Evolutionary conservation across 1,284 basidiomycete species (phyloP), one percentile per base, ranked within the genome.

Genomic region (Cutaneotrichosporon sp.): DNA sequence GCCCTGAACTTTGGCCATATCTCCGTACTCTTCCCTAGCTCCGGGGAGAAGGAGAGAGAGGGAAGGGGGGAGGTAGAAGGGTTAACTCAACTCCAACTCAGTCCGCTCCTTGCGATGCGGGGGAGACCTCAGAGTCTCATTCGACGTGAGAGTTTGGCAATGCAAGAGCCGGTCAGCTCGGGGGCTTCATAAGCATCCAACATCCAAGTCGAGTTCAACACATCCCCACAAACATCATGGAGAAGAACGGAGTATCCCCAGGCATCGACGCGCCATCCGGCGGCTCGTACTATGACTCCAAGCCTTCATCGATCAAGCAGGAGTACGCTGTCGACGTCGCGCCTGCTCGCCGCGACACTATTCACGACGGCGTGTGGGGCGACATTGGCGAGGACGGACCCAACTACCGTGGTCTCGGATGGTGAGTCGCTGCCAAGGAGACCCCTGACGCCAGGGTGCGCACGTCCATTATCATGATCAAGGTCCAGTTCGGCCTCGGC

Each of bases 401-500:
- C 7, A 76, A 77, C 57, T 79, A 79, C 62, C 66, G 73, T 50
- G 74, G 71, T 49, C 65, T 76, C 3, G 72, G 73, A 34, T 76
- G 75, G 77, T 64, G 47, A 40, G 59, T 57, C 16, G n/a, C 4
- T 14, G 31, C 30, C 11, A 26, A 38, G 4, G 32, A 4, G 8
- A 9, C 16, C 42, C n/a, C 51, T 55, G 32, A 55, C 22, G 8
- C 10, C 51, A 75, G 75, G 75, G 64, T 74, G 26, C 62, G 72
- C 38, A 73, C 75, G 13, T 58, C 64, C 16, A 70, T 77, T 9
- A 58, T 79, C 46, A 67, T 73, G 65, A 64, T 73, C 57, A 78
- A 78, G 63, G 67, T 71, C 16, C 77, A 79, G 65, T 74, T 79
- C 58, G 77, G 76, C 21, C 66, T 78, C 21, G 76, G 76, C 67